Evolutionary conservation across 345 rosid genomes (phyloP).

Genomic region (Viola odorata): DNA sequence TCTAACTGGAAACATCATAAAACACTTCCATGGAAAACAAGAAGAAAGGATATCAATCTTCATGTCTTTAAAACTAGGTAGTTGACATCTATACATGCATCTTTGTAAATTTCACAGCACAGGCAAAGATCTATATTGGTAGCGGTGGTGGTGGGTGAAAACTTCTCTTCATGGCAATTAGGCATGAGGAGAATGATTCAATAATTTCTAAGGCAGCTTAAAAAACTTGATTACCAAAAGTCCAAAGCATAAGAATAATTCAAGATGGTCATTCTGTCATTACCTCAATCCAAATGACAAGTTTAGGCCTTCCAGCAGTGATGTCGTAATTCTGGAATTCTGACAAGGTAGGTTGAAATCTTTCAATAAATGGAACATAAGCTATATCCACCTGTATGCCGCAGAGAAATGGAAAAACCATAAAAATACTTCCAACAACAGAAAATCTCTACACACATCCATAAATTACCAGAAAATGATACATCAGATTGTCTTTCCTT

Average conservation of each 20-base stretch:
- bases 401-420: background rate
- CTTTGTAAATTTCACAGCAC: too few species aligned
- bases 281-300: constrained; percentile 25
- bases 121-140: too few species aligned
- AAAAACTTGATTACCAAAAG: too few species aligned
- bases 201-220: too few species aligned
- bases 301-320: constrained; percentile 18
- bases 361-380: constrained; percentile 26
- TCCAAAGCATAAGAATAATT: background rate
- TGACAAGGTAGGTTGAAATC: constrained; percentile 17
- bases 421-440: background rate
- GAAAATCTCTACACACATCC: background rate
- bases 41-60: too few species aligned
- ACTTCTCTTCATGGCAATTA: too few species aligned
- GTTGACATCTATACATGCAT: too few species aligned
- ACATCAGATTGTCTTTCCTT: background rate
- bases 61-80: too few species aligned
- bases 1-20: background rate
- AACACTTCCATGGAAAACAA: background rate
- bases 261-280: background rate
- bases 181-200: background rate
- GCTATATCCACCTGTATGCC: constrained; percentile 18
- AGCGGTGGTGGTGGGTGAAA: too few species aligned
- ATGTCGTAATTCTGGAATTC: constrained; percentile 15
- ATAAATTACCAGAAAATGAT: background rate